phyloP scores from a whole-genome alignment of 202 grass and related monocot genomes.

The Saccharum hybrid region DNA sequence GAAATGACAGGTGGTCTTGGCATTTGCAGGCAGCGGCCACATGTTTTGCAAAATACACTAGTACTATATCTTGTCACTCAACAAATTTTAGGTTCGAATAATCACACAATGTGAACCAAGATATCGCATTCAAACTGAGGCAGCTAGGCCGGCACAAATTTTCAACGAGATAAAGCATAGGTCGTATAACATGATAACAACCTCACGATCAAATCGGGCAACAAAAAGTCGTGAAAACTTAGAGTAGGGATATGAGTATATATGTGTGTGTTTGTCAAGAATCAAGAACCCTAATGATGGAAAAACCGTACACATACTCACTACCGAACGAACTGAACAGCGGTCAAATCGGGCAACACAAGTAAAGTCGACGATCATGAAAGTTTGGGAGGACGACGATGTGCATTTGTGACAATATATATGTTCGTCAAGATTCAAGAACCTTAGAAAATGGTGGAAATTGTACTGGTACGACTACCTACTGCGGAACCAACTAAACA shows the following conservation, averaged over 20 bases:
- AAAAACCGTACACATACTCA: neutral
- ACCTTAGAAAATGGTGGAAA: neutral
- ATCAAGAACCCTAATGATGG: slow-evolving; percentile 23
- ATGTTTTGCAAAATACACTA: too few relatives aligned
- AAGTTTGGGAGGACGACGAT: neutral
- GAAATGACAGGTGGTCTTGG: neutral
- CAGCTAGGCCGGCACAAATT: neutral
- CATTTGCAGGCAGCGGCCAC: neutral
- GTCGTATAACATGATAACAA: neutral
- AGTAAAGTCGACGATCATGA: neutral
- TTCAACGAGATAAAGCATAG: neutral
- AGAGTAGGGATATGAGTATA: too few relatives aligned
- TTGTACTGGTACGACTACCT: neutral
- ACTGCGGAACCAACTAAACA: neutral
- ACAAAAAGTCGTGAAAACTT: slow-evolving; percentile 1
- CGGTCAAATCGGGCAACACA: neutral
- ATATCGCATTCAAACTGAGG: too few relatives aligned
- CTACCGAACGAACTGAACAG: neutral
- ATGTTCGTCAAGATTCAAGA: neutral
- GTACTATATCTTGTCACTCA: too few relatives aligned
- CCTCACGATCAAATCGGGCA: neutral
- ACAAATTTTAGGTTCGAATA: too few relatives aligned
- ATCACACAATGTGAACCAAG: too few relatives aligned
- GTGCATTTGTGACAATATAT: neutral
- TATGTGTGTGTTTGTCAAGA: neutral